Conservation (phyloP, 1,284 basidiomycete species). For the Exobasidium cylindrosporum region DNA sequence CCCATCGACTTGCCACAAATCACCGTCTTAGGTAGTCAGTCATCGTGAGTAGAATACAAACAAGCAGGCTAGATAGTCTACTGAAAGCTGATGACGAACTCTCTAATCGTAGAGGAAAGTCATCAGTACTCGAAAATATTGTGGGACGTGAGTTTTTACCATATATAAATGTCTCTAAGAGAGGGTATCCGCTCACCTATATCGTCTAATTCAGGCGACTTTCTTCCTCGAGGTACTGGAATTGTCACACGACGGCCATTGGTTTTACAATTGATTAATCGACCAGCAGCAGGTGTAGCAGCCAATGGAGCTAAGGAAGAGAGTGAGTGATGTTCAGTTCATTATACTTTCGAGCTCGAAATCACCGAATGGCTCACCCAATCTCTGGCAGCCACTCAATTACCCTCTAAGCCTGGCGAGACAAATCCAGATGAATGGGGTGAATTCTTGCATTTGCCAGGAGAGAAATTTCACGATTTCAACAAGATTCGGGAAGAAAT, state of each 20-base stretch:
- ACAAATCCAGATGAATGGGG: slow-evolving; percentile 94
- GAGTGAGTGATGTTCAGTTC: slow-evolving; percentile 4
- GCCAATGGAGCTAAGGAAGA: slow-evolving; percentile 9
- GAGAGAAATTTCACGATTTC: slow-evolving; percentile 97
- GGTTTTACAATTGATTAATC: slow-evolving; percentile 90
- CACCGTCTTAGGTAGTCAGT: slow-evolving; percentile 57
- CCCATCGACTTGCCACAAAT: slow-evolving; percentile 62
- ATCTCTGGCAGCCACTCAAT: slow-evolving; percentile 20
- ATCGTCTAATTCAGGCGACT: slow-evolving; percentile 58
- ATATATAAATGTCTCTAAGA: no score
- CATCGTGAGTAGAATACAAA: slow-evolving; percentile 39
- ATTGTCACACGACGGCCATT: slow-evolving; percentile 94
- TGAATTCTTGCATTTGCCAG: slow-evolving; percentile 85
- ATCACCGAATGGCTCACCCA: slow-evolving; percentile 1
- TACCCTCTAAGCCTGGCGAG: slow-evolving; percentile 60
- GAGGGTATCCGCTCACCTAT: no score
- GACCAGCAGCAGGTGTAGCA: slow-evolving; percentile 56
- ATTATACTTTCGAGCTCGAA: neutral
- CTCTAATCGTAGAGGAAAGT: slow-evolving; percentile 56
- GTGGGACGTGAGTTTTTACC: slow-evolving; percentile 72
- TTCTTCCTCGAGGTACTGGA: slow-evolving; percentile 87
- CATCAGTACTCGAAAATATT: slow-evolving; percentile 72
- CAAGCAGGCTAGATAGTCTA: neutral
- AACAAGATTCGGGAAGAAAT: slow-evolving; percentile 95
- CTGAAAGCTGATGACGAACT: neutral